These are phyloP conservation scores for Candida lessepsii DNA, from an alignment of 805 yeast genomes.

Conservation along the genomic window DNA sequence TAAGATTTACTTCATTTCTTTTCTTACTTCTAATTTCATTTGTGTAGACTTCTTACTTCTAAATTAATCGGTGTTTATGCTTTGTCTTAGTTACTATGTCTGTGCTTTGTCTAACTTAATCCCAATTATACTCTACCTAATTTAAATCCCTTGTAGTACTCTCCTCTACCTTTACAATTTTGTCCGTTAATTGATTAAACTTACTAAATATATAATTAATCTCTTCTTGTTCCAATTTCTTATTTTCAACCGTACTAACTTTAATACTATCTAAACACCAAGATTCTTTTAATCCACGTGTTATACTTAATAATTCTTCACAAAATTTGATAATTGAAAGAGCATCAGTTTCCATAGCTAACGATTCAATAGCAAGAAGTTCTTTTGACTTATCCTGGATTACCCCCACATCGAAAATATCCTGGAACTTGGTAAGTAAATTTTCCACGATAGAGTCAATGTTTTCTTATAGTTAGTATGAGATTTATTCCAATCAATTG, in stretches of 20 bases:
- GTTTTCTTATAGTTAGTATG: constrained; percentile 37
- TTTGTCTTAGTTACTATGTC: no score
- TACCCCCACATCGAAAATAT: constrained; percentile 48
- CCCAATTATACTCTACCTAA: no score
- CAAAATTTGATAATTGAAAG: constrained; percentile 50
- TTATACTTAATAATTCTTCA: constrained; percentile 50
- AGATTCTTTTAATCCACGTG: constrained; percentile 50
- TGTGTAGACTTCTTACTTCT: no score
- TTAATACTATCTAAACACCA: constrained; percentile 59
- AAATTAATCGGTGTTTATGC: no score
- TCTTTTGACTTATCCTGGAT: constrained; percentile 42
- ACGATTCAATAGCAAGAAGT: constrained; percentile 49
- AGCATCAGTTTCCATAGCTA: constrained; percentile 55
- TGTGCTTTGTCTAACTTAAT: no score
- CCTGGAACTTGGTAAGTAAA: constrained; percentile 51
- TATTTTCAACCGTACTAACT: constrained; percentile 19
- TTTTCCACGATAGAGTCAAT: constrained; percentile 53
- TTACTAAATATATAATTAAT: constrained; percentile 26
- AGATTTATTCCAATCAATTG: no score
- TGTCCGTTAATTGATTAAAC: constrained; percentile 35
- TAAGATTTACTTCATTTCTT: no score
- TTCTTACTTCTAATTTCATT: no score
- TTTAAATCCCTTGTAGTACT: no score
- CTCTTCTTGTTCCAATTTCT: constrained; percentile 21
- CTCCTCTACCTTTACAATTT: constrained; percentile 18